phyloP scores from a whole-genome alignment of 2,329 filamentous ascomycete species.

The Curvularia sp. region DNA sequence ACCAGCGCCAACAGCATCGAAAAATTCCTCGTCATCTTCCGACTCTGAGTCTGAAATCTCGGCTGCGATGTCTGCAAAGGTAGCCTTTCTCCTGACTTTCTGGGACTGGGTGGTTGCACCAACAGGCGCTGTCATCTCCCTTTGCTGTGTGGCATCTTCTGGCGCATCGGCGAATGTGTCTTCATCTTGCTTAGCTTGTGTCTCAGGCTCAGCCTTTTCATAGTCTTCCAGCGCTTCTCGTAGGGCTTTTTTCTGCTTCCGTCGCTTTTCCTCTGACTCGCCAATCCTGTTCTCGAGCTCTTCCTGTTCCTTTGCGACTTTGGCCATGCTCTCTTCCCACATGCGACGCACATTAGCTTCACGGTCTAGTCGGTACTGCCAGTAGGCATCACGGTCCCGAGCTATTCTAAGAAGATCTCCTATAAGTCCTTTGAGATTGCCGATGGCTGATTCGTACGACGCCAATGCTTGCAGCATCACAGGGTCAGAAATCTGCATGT shows the following conservation, averaged over 20 bases:
- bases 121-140: slow-evolving; percentile 27
- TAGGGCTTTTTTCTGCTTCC: slow-evolving; percentile 85
- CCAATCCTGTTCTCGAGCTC: slow-evolving; percentile 85
- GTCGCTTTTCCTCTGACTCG: slow-evolving; percentile 88
- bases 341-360: slow-evolving; percentile 91
- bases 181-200: slow-evolving; percentile 28
- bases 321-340: slow-evolving; percentile 98
- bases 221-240: slow-evolving; percentile 78
- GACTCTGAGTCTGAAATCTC: slow-evolving; percentile 73
- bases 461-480: slow-evolving; percentile 77
- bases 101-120: slow-evolving; percentile 24
- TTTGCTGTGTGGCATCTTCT: slow-evolving; percentile 48
- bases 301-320: slow-evolving; percentile 94
- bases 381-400: slow-evolving; percentile 91
- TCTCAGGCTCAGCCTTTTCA: slow-evolving; percentile 31
- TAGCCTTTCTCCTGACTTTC: slow-evolving; percentile 65
- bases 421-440: slow-evolving; percentile 82
- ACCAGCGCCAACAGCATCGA: slow-evolving; percentile 93
- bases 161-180: slow-evolving; percentile 46
- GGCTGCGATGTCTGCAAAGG: slow-evolving; percentile 73
- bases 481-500: slow-evolving; percentile 76
- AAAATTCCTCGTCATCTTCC: slow-evolving; percentile 88
- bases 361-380: slow-evolving; percentile 92
- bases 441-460: slow-evolving; percentile 89
- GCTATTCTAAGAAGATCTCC: slow-evolving; percentile 91